phyloP scores from a whole-genome alignment of 352 stramenopile genomes.

The Phytophthora ramorum region DNA sequence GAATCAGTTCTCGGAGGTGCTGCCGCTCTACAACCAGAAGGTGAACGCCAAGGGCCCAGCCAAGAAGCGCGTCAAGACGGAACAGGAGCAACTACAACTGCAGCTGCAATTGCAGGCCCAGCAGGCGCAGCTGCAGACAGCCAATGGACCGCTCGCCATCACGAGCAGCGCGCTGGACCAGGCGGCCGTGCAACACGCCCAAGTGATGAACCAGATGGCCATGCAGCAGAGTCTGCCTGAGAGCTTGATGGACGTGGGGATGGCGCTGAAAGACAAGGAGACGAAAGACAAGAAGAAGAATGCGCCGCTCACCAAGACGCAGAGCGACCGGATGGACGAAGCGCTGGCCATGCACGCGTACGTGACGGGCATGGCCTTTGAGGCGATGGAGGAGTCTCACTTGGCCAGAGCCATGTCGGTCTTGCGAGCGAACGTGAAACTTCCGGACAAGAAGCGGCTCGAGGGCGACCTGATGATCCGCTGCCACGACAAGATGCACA shows the following conservation, averaged over 20 bases:
- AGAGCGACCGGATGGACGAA: constrained; percentile 80
- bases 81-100: constrained; percentile 23
- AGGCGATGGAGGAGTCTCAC: constrained; percentile 76
- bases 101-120: constrained; percentile 20
- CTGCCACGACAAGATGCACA: constrained; percentile 89
- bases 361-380: constrained; percentile 81
- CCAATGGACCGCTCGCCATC: constrained; percentile 28
- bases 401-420: constrained; percentile 69
- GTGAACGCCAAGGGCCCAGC: constrained; percentile 68
- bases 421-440: constrained; percentile 59
- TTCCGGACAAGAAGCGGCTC: constrained; percentile 79
- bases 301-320: constrained; percentile 60
- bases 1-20: constrained; percentile 78
- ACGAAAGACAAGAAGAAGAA: constrained; percentile 62
- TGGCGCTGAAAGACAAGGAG: constrained; percentile 62
- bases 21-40: constrained; percentile 88
- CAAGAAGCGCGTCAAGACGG: constrained; percentile 71
- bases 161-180: constrained; percentile 50
- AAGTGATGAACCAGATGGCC: constrained; percentile 77
- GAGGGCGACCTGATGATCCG: constrained; percentile 65
- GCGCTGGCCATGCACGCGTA: constrained; percentile 85
- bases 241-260: constrained; percentile 66
- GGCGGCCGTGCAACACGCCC: constrained; percentile 63
- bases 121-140: constrained; percentile 12
- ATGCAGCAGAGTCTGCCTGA: constrained; percentile 81